Base-by-base conservation (phyloP, 148 eudicot genomes). In the Chenopodium quinoa region DNA sequence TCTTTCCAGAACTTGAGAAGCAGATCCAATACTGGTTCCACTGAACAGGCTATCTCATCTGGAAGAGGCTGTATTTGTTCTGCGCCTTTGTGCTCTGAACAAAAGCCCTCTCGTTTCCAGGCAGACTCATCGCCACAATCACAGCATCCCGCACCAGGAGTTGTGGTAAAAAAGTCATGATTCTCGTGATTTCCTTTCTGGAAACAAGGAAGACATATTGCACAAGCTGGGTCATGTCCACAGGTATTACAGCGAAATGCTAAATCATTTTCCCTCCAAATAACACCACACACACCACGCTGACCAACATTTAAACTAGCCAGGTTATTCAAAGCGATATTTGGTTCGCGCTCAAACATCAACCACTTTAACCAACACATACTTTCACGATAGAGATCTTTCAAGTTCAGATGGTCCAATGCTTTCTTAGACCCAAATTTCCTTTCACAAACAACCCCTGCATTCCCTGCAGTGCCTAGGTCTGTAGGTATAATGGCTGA, bases 41-140 rank as follows among this genome's bases (percentile, higher is more conserved):
- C 83, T 75, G 94, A 86, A 78, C 83, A 83, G 67, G 90, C 92
- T 78, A 90, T 79, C 75, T 92, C 90, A 71, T 87, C 88, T 0
- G 91, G 86, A 17, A 96, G 99, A 75, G 97, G 98, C 72, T 91
- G 95, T 84, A 96, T 90, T 86, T 91, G 91, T 85, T 92, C 95
- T 47, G 98, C 89, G 64, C 99, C 99, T 90, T 88, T 92, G 90
- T 96, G 99, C 88, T 90, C 91, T 4, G 97, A 91, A 87, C 99
- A 96, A 86, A 96, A 96, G 34, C 99, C 99, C 77, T 91, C 92
- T 16, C 92, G 95, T 87, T 91, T 94, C 99, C 99, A 96, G 76
- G 99, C 99, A 79, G 95, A 94, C 87, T 89, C 93, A 85, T 96
- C 99, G 82, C 99, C 99, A 86, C 99, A 96, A 77, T 96, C 99